These are phyloP conservation scores for Phoma herbarum DNA, from an alignment of 2,329 filamentous ascomycete species.

Conservation along the genomic window DNA sequence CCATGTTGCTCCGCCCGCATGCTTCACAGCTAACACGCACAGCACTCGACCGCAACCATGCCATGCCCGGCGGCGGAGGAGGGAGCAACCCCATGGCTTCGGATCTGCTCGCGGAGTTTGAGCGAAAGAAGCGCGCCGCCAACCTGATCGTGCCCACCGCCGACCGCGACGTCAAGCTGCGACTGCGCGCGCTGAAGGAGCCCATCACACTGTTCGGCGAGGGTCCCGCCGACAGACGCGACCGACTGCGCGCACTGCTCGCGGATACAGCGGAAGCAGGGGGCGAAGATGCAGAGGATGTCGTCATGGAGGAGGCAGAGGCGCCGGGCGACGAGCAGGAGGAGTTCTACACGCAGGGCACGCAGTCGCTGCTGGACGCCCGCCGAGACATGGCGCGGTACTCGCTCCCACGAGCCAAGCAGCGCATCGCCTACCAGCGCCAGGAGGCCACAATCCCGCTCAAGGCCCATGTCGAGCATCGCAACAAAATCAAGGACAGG, in stretches of 20 bases:
- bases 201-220: constrained; percentile 96
- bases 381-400: constrained; percentile 82
- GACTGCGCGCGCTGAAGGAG: constrained; percentile 86
- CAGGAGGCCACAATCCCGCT: constrained; percentile 83
- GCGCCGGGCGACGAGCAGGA: constrained; percentile 69
- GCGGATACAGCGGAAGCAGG: constrained; percentile 74
- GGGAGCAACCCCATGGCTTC: constrained; percentile 83
- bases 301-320: constrained; percentile 62
- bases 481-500: constrained; percentile 86
- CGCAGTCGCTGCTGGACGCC: constrained; percentile 75
- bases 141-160: constrained; percentile 93
- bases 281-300: constrained; percentile 59
- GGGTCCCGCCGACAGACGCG: constrained; percentile 82
- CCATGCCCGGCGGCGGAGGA: constrained; percentile 73
- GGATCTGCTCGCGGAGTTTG: constrained; percentile 85
- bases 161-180: constrained; percentile 77
- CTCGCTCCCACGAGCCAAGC: constrained; percentile 82
- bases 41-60: constrained; percentile 83
- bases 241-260: constrained; percentile 83
- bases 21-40: constrained; percentile 7
- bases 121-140: constrained; percentile 87
- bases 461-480: constrained; percentile 89
- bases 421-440: constrained; percentile 78
- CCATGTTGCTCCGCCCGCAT: too few species aligned
- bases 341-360: constrained; percentile 93